Evolutionary conservation across 768 basidiomycete genomes (phyloP), one percentile per base, ranked within the genome.

Genomic region (Vishniacozyma victoriae): DNA sequence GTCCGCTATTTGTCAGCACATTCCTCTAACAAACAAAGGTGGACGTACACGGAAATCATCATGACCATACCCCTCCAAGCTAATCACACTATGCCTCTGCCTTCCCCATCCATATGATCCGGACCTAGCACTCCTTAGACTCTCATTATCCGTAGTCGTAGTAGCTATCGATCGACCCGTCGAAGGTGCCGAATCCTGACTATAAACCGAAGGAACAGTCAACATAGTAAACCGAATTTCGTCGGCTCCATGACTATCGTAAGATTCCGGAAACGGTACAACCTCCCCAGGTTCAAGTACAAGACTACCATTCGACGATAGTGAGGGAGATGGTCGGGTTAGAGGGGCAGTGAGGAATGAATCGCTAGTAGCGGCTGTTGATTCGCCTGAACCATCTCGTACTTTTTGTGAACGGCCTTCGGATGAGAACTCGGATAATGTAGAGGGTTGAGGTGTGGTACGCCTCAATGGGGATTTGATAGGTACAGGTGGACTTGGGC

Each of bases 401-500:
- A 43, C 18, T 14, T 46, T 48, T 9, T 42, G 31, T 22, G 35
- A 7, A n/a, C 48, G 35, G 16, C 29, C 41, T 12, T n/a, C 15
- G 23, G 19, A 35, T n/a, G n/a, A n/a, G n/a, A n/a, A n/a, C n/a
- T n/a, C n/a, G n/a, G n/a, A n/a, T n/a, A n/a, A n/a, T n/a, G 44
- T 53, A 18, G 55, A 49, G 22, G 26, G 46, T n/a, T 48, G 44
- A 5, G 53, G 37, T 23, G 55, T 60, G 1, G 60, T 14, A 14
- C 50, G 22, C 1, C 65, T 46, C 18, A 68, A 26, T 1, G 66
- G 66, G 40, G 48, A 58, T 44, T 60, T 57, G 18, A 52, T 56
- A 14, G 66, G 66, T 3, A 68, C 41, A 31, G 66, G 66, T 22
- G 66, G 66, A 46, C 52, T 60, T 5, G 60, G 57, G 25, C 37